Conservation (phyloP, 371 early-diverging fungal species). For the Mucor velutinosus region DNA sequence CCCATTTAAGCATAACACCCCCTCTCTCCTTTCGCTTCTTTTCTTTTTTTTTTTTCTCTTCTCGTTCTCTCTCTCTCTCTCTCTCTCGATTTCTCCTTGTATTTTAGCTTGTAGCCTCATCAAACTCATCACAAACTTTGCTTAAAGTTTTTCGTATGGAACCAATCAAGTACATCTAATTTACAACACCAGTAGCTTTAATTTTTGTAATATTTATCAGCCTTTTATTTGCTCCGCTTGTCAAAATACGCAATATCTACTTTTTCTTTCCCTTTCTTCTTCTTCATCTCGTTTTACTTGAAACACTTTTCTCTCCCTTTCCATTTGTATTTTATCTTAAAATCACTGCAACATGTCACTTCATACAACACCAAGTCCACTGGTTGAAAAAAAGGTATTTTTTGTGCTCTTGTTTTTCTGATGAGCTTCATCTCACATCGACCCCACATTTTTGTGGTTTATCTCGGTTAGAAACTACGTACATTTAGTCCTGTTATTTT, state of each 20-base stretch:
- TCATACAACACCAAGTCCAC: background rate
- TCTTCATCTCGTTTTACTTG: background rate
- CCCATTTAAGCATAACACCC: background rate
- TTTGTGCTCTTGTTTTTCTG: background rate
- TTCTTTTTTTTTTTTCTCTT: background rate
- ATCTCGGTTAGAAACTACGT: conserved; percentile 17
- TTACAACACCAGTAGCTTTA: background rate
- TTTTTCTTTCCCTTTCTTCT: background rate
- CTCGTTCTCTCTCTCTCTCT: background rate
- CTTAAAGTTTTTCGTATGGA: conserved; percentile 1
- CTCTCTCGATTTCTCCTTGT: background rate
- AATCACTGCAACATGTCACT: background rate
- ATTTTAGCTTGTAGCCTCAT: background rate
- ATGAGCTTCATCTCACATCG: background rate
- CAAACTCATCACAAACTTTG: background rate
- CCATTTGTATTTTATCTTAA: background rate
- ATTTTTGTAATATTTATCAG: background rate
- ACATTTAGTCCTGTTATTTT: conserved; percentile 44
- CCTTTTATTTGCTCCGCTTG: conserved; percentile 13
- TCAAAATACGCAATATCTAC: conserved; percentile 9
- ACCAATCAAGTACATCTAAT: conserved; percentile 8
- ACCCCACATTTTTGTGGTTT: background rate
- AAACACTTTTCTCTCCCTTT: background rate
- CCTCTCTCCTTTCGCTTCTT: background rate
- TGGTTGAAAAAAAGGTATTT: background rate